Base-by-base conservation (phyloP, 768 basidiomycete species). In the Kwoniella mangroviensis region DNA sequence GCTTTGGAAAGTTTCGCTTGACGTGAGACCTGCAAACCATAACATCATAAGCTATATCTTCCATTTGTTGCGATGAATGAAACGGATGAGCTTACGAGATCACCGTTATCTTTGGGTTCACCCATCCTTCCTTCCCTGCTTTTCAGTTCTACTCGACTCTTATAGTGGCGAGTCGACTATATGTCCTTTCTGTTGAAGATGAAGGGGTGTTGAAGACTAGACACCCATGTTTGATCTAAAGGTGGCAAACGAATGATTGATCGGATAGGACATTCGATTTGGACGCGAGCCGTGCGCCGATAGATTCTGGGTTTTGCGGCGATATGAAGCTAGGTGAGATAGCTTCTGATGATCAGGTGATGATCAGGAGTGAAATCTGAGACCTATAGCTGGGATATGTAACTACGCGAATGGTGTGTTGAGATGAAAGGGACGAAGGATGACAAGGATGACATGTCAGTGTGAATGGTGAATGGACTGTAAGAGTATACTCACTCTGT, bases 1-100 rank as follows among this genome's bases (percentile, higher is more conserved):
- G 81, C 74, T 64, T 82, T 82, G 41, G 75, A 73, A 1, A 80
- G 72, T 40, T 73, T 67, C 19, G 81, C 79, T 67, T 80, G 79
- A 19, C 75, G 69, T 41, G 73, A 52, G 24, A 74, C 75, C 78
- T 81, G 43, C 13, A 22, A 11, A 59, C 45, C 11, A 63, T 12
- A 62, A 13, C 9, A 60, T 17, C 58, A 26, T n/a, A 17, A 41
- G 28, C 7, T 62, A 13, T 5, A 9, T 21, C 6, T 6, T 43
- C 24, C 7, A 19, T 53, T 6, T 17, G 7, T 5, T 21, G 21
- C n/a, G 15, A 21, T n/a, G 10, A 41, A 2, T 6, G 13, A 26
- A 13, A 17, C 12, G n/a, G 21, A n/a, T 21, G 13, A 17, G 40
- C 63, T 64, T n/a, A 64, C 63, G 22, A 64, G 51, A 42, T 54